Conservation (phyloP, 192 early-diverging fungal species). For the Glomus cerebriforme region DNA sequence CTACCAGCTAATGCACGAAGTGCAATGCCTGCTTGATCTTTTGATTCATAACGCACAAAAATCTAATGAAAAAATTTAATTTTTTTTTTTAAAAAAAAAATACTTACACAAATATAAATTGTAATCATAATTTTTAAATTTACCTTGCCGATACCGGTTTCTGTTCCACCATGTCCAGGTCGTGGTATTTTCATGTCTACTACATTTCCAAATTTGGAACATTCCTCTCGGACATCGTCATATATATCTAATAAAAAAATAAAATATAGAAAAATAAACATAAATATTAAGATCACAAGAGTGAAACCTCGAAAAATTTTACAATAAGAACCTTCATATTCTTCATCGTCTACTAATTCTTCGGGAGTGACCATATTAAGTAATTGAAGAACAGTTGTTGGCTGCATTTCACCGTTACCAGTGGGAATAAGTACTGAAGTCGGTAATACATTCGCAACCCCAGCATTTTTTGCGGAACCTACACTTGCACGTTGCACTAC, state of each 20-base stretch:
- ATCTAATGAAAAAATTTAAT: slow-evolving; percentile 55
- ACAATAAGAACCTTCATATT: slow-evolving; percentile 69
- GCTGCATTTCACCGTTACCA: slow-evolving; percentile 57
- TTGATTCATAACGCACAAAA: slow-evolving; percentile 74
- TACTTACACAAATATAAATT: not conserved
- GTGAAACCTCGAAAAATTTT: not conserved
- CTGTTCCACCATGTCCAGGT: slow-evolving; percentile 54
- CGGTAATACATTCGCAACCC: slow-evolving; percentile 47
- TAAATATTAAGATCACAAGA: not conserved
- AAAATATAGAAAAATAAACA: slow-evolving; percentile 9
- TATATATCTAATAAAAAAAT: slow-evolving; percentile 66
- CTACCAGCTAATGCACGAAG: slow-evolving; percentile 85
- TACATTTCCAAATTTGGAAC: slow-evolving; percentile 83
- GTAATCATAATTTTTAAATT: not conserved
- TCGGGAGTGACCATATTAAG: slow-evolving; percentile 92
- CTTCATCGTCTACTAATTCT: slow-evolving; percentile 83
- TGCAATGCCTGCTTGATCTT: slow-evolving; percentile 66
- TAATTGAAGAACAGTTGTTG: slow-evolving; percentile 82
- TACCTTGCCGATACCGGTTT: slow-evolving; percentile 84
- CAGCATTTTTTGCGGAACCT: slow-evolving; percentile 64
- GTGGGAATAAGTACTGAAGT: slow-evolving; percentile 50
- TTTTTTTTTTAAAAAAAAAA: not conserved
- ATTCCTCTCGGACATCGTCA: slow-evolving; percentile 91
- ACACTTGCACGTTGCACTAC: slow-evolving; percentile 93
- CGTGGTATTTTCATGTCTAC: slow-evolving; percentile 82